Percentiles rank a stretch among this genome's conserved stretches.
These are phyloP conservation scores for Beta corolliflora DNA, from an alignment of 179 eudicot species.

Conservation along the genomic window DNA sequence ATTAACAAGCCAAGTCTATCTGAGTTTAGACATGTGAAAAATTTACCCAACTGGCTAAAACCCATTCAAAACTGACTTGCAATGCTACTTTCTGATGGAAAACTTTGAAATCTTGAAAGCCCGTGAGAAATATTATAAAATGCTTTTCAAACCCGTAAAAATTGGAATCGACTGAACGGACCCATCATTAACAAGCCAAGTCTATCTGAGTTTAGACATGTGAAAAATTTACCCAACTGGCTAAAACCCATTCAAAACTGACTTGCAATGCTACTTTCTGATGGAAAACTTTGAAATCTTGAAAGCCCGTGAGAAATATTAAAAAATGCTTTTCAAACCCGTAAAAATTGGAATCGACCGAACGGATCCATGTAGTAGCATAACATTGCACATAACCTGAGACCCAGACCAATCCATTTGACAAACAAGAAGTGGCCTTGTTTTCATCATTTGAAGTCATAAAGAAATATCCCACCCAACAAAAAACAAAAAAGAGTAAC, in stretches of 20 bases:
- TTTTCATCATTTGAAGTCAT: background rate
- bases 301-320: background rate
- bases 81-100: background rate
- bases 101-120: background rate
- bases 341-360: too few species aligned
- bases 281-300: too few species aligned
- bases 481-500: background rate
- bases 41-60: background rate
- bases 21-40: background rate
- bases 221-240: background rate
- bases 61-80: too few species aligned
- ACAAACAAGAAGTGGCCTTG: background rate
- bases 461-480: background rate
- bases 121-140: background rate
- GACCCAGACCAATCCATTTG: background rate
- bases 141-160: too few species aligned
- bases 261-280: background rate
- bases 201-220: background rate
- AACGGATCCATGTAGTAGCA: too few species aligned
- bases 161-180: too few species aligned
- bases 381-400: background rate
- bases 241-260: background rate
- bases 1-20: background rate
- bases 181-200: background rate
- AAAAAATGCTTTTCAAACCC: too few species aligned